These are phyloP conservation scores for Yamadazyma laniorum DNA, from an alignment of 805 yeast genomes.

Conservation along the genomic window DNA sequence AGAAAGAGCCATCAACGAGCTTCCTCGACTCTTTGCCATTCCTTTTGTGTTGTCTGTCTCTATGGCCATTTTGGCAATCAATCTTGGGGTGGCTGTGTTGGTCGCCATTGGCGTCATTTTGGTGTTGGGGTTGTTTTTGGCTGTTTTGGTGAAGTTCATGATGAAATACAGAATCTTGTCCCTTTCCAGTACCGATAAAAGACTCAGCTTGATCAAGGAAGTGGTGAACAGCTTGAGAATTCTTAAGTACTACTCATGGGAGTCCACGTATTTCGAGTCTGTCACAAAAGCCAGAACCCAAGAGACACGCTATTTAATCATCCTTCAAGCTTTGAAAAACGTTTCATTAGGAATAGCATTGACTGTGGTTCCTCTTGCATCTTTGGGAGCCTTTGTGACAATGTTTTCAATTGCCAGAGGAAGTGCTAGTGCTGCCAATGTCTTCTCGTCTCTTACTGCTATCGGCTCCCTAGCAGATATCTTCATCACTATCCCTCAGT, in stretches of 20 bases:
- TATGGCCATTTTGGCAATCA: constrained; percentile 58
- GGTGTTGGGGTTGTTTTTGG: constrained; percentile 43
- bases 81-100: constrained; percentile 69
- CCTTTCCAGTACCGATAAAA: constrained; percentile 63
- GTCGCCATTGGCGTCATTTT: constrained; percentile 61
- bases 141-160: constrained; percentile 45
- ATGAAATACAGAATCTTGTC: constrained; percentile 55
- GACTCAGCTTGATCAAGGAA: constrained; percentile 76
- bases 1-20: constrained; percentile 65
- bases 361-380: constrained; percentile 65
- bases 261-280: constrained; percentile 62
- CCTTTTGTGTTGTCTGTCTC: constrained; percentile 64
- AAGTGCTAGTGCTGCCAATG: constrained; percentile 52
- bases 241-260: constrained; percentile 92
- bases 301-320: constrained; percentile 61
- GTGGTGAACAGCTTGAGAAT: constrained; percentile 71
- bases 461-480: constrained; percentile 60
- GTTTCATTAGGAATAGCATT: constrained; percentile 60
- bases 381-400: constrained; percentile 52
- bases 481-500: constrained; percentile 65
- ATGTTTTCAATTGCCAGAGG: constrained; percentile 28
- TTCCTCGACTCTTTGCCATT: constrained; percentile 58
- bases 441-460: constrained; percentile 67
- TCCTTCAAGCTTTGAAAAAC: constrained; percentile 63
- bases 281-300: constrained; percentile 52